Evolutionary conservation across 2,329 filamentous ascomycete genomes (phyloP), one percentile per base, ranked within the genome.

Genomic region (Cladosporium velox): DNA sequence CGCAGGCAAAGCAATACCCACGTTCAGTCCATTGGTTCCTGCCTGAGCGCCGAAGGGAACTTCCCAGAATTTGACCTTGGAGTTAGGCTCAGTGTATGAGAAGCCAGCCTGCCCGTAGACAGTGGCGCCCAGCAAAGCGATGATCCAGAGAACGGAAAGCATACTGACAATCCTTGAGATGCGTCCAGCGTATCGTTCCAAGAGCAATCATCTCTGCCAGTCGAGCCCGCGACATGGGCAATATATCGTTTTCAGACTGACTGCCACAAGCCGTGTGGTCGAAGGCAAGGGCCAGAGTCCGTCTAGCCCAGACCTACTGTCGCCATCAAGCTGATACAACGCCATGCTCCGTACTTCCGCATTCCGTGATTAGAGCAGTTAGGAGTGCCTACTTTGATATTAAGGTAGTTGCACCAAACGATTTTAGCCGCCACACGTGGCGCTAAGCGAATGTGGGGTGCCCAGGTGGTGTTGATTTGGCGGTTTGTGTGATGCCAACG

Each of bases 1-100:
- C 0, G 70, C 67, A 4, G 71, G 86, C n/a, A 88, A 76, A 1
- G 84, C 84, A 59, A 88, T 71, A 71, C 87, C 87, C 58, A 85
- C 85, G 26, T 81, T 83, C 59, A 85, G 79, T 35, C 82, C 82
- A 65, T 81, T 83, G 10, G 73, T 70, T 18, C 80, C 79, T 11
- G 79, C 75, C 3, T 76, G 75, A 59, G 78, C 74, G 41, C 75
- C 71, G 34, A 82, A 79, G 15, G 75, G 79, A 73, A 81, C 85
- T 58, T 83, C 83, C 70, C 84, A 82, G 74, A 87, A 86, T 28
- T 75, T 78, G 70, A 87, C 86, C 21, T 83, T 83, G 8, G 21
- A 18, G 2, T 85, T 85, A 26, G 79, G 77, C 47, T 74, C 73
- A 11, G 72, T 73, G 69, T 70, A 75, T 3, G 66, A 59, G 18